A percentile compares a stretch with the other conserved stretches of the same genome.
Evolutionary conservation across 331 rosid genomes (phyloP).

Genomic region (Cydonia oblonga): DNA sequence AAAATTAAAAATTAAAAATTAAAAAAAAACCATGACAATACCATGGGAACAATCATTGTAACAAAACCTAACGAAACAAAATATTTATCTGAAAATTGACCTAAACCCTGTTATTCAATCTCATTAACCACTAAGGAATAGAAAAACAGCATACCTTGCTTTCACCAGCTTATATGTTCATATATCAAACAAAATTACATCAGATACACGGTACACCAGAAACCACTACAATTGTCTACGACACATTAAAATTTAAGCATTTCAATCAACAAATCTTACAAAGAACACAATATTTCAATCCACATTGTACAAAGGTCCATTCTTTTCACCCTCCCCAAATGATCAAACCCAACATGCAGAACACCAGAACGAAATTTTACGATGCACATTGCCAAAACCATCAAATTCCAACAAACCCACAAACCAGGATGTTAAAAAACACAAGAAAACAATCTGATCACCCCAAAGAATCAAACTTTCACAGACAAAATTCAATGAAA

Average conservation of each 20-base stretch:
- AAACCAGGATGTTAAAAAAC: neutral
- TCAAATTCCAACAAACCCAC: neutral
- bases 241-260: neutral
- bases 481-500: neutral
- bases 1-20: no score
- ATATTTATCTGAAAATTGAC: neutral
- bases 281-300: conserved; percentile 16
- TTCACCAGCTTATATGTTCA: neutral
- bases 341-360: conserved; percentile 48
- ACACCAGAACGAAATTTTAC: neutral
- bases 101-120: neutral
- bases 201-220: neutral
- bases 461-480: neutral
- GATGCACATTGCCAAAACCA: conserved; percentile 14
- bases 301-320: conserved; percentile 37
- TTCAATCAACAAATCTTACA: conserved; percentile 2
- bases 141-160: neutral
- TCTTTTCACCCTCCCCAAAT: conserved; percentile 6
- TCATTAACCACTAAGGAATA: neutral
- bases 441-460: neutral
- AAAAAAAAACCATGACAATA: neutral
- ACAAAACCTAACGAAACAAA: neutral
- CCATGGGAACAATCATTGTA: neutral
- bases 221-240: neutral
- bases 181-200: neutral